Evolutionary conservation across 495 filamentous ascomycete genomes (phyloP).

Genomic region (Neurospora intermedia): DNA sequence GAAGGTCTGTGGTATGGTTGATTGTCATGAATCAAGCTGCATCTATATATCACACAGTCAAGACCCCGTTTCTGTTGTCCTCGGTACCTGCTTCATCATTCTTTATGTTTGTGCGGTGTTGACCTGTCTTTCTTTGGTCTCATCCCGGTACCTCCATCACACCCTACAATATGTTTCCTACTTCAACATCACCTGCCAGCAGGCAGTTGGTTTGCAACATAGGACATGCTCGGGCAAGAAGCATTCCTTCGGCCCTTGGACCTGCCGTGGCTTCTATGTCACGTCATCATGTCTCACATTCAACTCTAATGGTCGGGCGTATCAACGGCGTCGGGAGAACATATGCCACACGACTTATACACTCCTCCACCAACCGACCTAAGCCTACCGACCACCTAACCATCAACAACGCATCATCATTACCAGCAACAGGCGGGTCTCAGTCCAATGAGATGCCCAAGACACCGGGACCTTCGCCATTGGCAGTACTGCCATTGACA

Average conservation of each 20-base stretch:
- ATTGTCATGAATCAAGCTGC: neutral
- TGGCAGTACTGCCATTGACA: conserved; percentile 63
- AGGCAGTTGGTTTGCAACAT: neutral
- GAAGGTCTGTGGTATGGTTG: neutral
- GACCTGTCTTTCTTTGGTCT: neutral
- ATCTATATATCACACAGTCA: neutral
- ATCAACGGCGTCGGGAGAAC: neutral
- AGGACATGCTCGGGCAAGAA: neutral
- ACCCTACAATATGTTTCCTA: neutral
- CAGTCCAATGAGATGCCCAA: conserved; percentile 19
- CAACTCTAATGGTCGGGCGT: neutral
- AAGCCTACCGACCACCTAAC: conserved; percentile 23
- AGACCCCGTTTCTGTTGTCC: neutral
- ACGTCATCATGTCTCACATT: neutral
- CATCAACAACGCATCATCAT: conserved; percentile 10
- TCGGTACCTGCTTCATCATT: neutral
- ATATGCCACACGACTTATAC: conserved; percentile 20
- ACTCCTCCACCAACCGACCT: conserved; percentile 30
- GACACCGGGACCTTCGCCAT: conserved; percentile 28
- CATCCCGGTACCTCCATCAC: neutral
- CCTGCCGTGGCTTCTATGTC: neutral
- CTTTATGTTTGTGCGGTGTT: neutral
- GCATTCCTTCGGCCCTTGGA: neutral
- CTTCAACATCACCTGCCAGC: neutral
- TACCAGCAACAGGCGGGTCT: conserved; percentile 5